Base-by-base conservation (phyloP, 192 early-diverging fungal species). In the Coemansia sp. region DNA sequence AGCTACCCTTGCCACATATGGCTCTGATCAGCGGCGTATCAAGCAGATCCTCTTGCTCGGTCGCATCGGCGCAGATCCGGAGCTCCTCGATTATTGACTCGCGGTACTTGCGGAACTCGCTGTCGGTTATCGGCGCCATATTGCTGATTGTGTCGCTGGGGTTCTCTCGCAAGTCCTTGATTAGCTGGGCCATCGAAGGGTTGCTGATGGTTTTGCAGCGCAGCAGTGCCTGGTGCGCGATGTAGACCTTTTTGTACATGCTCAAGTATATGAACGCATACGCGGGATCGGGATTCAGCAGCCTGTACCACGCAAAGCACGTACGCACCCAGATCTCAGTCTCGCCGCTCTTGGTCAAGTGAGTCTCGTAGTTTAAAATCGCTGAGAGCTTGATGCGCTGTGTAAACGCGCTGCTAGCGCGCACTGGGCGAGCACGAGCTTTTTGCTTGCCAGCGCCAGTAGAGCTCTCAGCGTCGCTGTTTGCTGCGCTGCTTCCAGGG, bases 271-370 rank as follows among this genome's bases (percentile, higher is more conserved):
- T 29, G 6, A 68, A 5, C 24, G 63, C 70, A 56, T 79, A 84
- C 3, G 43, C 62, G 35, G 71, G 58, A 9, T 71, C 65, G 7
- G 82, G 82, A 24, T 51, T 74, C 17, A 76, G 63, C 56, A 84
- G 67, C 58, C 79, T 84, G 61, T 84, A 84, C 72, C 71, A 84
- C 6, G 69, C 82, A 66, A 84, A 84, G 12, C 65, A 66, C 12
- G 82, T 84, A n/a, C 72, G 66, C 22, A 79, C 65, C 82, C 82
- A 84, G 37, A 84, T 64, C 22, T 74, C 75, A 6, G 76, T 71
- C 17, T 67, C 49, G n/a, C 70, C 74, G 14, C 27, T 63, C 24
- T 56, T 41, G 17, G 65, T 62, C 32, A 61, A 17, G 46, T 70
- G 70, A 15, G 72, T 68, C 40, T 84, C 70, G 60, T 76, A 84